These are phyloP conservation scores for Aureobasidium leucospermi DNA, from an alignment of 2,329 filamentous ascomycete genomes.

Conservation along the genomic window DNA sequence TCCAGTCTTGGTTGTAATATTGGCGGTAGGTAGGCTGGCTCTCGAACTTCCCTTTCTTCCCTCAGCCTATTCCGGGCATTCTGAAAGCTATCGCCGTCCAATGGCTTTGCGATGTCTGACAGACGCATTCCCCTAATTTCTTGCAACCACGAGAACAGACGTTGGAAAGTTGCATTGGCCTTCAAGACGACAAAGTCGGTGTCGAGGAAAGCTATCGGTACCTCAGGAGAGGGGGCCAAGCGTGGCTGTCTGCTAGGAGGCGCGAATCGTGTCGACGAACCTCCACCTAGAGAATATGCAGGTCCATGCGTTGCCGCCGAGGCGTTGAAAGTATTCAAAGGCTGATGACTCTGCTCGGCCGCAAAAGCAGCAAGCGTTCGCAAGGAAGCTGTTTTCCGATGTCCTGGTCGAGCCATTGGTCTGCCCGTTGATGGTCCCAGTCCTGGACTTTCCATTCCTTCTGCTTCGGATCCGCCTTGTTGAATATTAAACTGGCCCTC, in stretches of 20 bases:
- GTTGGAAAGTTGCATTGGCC: conserved; percentile 37
- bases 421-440: conserved; percentile 7
- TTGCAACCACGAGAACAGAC: conserved; percentile 32
- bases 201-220: conserved; percentile 37
- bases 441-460: neutral
- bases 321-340: neutral
- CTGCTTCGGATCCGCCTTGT: neutral
- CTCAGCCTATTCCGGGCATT: conserved; percentile 38
- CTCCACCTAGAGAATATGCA: neutral
- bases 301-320: neutral
- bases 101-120: conserved; percentile 35
- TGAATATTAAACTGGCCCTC: conserved; percentile 33
- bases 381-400: conserved; percentile 26
- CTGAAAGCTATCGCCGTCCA: conserved; percentile 36
- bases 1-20: conserved; percentile 39
- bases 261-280: neutral
- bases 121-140: conserved; percentile 34
- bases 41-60: conserved; percentile 39
- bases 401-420: conserved; percentile 22
- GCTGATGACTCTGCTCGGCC: neutral
- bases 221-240: conserved; percentile 1
- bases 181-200: conserved; percentile 41
- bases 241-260: neutral
- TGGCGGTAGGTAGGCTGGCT: conserved; percentile 44
- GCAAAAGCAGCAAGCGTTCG: conserved; percentile 24